These are phyloP conservation scores for Leucocoprinus sp. DNA, from an alignment of 768 basidiomycete genomes.

Conservation along the genomic window DNA sequence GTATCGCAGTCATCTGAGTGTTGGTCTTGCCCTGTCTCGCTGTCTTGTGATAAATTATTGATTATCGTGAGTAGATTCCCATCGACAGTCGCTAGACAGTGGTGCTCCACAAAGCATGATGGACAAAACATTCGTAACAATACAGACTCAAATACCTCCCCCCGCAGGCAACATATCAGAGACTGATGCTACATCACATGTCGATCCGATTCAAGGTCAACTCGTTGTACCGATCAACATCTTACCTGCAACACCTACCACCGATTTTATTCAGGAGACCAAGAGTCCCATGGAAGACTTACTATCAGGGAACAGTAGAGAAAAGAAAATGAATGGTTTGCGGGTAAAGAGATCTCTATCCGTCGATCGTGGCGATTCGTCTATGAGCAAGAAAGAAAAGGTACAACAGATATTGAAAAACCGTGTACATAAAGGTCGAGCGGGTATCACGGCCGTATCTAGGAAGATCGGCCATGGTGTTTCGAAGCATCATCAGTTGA, in stretches of 20 bases:
- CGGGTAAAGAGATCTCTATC: slow-evolving; percentile 29
- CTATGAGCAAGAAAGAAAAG: slow-evolving; percentile 66
- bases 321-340: slow-evolving; percentile 10
- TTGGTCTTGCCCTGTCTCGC: not conserved
- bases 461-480: slow-evolving; percentile 71
- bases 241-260: slow-evolving; percentile 51
- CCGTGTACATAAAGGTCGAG: slow-evolving; percentile 66
- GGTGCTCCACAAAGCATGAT: slow-evolving; percentile 1
- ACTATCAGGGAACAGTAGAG: slow-evolving; percentile 3
- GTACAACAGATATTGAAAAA: slow-evolving; percentile 69
- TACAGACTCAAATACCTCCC: slow-evolving; percentile 1
- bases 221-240: slow-evolving; percentile 43
- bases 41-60: not conserved
- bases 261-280: not conserved
- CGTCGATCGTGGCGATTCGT: slow-evolving; percentile 35
- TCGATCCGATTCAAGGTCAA: not conserved
- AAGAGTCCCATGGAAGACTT: not conserved
- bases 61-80: not conserved
- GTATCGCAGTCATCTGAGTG: slow-evolving; percentile 16
- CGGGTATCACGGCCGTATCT: slow-evolving; percentile 67
- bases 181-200: not conserved
- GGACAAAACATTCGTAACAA: slow-evolving; percentile 2
- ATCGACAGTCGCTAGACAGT: slow-evolving; percentile 6
- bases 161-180: too few relatives aligned
- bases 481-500: slow-evolving; percentile 38